Evolutionary conservation across 331 rosid genomes (phyloP).

Genomic region (Pyrus hybrid): DNA sequence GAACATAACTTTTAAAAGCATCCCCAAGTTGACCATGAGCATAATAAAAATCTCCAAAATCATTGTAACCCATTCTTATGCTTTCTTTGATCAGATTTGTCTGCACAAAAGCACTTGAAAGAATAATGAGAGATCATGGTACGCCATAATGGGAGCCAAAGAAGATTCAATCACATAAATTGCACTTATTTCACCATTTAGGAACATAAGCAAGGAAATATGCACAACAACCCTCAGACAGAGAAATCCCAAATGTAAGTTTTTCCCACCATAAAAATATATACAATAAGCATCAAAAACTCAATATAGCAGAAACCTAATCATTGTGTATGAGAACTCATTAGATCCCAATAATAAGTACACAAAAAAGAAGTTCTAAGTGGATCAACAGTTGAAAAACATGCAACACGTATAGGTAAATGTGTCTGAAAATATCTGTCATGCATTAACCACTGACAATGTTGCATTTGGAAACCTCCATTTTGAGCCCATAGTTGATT

Average conservation of each 20-base stretch:
- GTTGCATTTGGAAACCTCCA: not conserved
- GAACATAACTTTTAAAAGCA: constrained; percentile 85
- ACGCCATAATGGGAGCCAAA: constrained; percentile 3
- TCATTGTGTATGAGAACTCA: not conserved
- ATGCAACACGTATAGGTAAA: not conserved
- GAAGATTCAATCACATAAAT: not conserved
- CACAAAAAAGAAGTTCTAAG: not conserved
- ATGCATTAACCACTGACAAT: not conserved
- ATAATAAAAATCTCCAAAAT: constrained; percentile 93
- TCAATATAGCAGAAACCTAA: not conserved
- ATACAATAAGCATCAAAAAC: no score
- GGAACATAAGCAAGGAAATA: not conserved
- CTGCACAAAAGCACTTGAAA: constrained; percentile 37
- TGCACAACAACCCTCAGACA: not conserved
- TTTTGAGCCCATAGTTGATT: not conserved
- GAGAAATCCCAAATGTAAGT: not conserved
- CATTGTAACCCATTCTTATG: constrained; percentile 98
- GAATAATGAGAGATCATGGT: constrained; percentile 9
- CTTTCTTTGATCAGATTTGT: constrained; percentile 98
- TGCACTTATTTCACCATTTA: not conserved
- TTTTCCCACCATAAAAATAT: no score
- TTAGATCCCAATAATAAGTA: not conserved
- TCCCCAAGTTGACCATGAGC: constrained; percentile 87
- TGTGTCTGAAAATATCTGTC: not conserved
- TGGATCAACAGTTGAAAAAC: not conserved